Percentiles rank a stretch among this genome's conserved stretches.
phyloP scores from a whole-genome alignment of 495 filamentous ascomycete species.

The Paragyromitra xinjiangensis region DNA sequence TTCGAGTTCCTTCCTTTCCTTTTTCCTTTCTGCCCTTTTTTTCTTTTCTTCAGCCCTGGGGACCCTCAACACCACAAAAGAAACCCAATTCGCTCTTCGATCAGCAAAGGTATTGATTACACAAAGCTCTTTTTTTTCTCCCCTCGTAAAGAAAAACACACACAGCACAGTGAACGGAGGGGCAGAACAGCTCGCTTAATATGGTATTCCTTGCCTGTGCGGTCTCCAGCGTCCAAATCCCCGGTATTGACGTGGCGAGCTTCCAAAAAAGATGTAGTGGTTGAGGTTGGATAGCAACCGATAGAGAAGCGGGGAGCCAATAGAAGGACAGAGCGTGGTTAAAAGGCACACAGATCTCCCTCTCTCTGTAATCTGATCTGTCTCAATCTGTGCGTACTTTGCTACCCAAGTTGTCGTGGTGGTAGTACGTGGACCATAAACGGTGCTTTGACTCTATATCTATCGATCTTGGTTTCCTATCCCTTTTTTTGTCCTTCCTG shows the following conservation, averaged over 20 bases:
- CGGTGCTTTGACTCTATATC: constrained; percentile 21
- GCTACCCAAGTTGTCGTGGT: constrained; percentile 39
- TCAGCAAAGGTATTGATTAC: constrained; percentile 47
- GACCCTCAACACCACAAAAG: constrained; percentile 14
- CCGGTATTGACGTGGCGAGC: constrained; percentile 49
- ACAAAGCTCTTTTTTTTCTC: constrained; percentile 16
- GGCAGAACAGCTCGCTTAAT: constrained; percentile 47
- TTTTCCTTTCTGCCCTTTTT: constrained; percentile 20
- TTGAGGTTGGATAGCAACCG: constrained; percentile 38
- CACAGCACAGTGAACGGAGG: constrained; percentile 11
- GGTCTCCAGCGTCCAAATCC: constrained; percentile 25
- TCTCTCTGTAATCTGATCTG: constrained; percentile 40
- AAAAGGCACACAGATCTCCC: constrained; percentile 40
- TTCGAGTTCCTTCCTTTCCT: constrained; percentile 19
- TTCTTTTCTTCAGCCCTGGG: background rate
- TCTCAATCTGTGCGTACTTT: constrained; percentile 26
- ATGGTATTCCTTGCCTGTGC: constrained; percentile 34
- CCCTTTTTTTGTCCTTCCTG: constrained; percentile 19
- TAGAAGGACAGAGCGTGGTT: constrained; percentile 45
- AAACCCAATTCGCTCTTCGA: constrained; percentile 41
- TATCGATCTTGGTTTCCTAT: constrained; percentile 34
- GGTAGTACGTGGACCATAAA: constrained; percentile 35
- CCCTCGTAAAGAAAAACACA: constrained; percentile 20
- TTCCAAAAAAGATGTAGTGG: constrained; percentile 28
- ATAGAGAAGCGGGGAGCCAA: constrained; percentile 45